Percentiles rank a stretch among this genome's conserved stretches.
These are phyloP conservation scores for Colletotrichum tofieldiae DNA, from an alignment of 2,329 filamentous ascomycete species.

Conservation along the genomic window DNA sequence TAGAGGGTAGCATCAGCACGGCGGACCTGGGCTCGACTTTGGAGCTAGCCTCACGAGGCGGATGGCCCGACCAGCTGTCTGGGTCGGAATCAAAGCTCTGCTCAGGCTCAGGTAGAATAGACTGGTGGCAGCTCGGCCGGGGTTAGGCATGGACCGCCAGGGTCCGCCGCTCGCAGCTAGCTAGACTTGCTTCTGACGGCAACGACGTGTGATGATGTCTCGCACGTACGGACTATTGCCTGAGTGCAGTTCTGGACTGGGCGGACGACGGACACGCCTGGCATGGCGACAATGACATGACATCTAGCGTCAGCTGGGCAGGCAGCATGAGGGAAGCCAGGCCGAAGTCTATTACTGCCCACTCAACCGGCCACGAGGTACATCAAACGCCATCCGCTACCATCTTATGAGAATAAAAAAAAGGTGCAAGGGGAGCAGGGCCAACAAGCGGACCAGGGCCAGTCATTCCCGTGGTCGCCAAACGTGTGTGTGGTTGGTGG, in stretches of 20 bases:
- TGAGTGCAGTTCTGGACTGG: slow-evolving; percentile 33
- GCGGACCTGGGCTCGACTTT: slow-evolving; percentile 32
- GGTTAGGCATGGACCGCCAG: slow-evolving; percentile 32
- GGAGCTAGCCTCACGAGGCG: slow-evolving; percentile 40
- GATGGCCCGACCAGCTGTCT: slow-evolving; percentile 34
- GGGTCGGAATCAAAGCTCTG: slow-evolving; percentile 35
- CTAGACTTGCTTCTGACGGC: slow-evolving; percentile 27
- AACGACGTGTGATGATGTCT: slow-evolving; percentile 35
- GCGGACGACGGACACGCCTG: slow-evolving; percentile 6
- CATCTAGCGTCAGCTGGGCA: slow-evolving; percentile 39
- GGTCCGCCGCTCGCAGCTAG: slow-evolving; percentile 4
- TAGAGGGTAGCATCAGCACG: slow-evolving; percentile 35
- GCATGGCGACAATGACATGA: slow-evolving; percentile 12
- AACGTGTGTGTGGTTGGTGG: slow-evolving; percentile 29
- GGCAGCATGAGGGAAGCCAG: slow-evolving; percentile 3
- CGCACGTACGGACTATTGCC: slow-evolving; percentile 38
- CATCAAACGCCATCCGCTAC: slow-evolving; percentile 33
- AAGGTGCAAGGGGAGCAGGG: slow-evolving; percentile 17
- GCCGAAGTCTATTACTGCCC: slow-evolving; percentile 27
- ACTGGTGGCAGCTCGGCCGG: slow-evolving; percentile 11
- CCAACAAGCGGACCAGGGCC: slow-evolving; percentile 4
- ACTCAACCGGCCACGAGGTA: slow-evolving; percentile 34
- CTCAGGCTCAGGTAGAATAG: slow-evolving; percentile 31
- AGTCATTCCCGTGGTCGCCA: slow-evolving; percentile 21
- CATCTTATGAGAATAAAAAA: not conserved